phyloP scores from a whole-genome alignment of 2,329 filamentous ascomycete genomes.

The Ustulina deusta region DNA sequence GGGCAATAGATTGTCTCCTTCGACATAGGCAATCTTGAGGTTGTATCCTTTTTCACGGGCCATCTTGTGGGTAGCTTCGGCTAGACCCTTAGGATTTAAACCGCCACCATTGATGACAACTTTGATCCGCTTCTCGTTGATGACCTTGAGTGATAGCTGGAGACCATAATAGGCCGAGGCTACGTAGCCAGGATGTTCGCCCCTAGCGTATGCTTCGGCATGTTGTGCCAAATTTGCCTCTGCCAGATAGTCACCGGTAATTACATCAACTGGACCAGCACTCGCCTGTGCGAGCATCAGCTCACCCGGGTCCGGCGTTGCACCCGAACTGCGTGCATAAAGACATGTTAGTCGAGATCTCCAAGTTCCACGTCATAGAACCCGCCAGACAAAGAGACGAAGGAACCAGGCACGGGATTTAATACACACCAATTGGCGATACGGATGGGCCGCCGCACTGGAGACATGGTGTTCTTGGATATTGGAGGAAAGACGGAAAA shows the following conservation, averaged over 20 bases:
- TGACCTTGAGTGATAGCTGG: conserved; percentile 43
- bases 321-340: too few species aligned
- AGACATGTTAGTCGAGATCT: too few species aligned
- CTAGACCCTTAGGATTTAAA: conserved; percentile 63
- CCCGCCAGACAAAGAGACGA: too few species aligned
- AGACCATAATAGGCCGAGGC: conserved; percentile 53
- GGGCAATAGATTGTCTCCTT: conserved; percentile 52
- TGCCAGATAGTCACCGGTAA: conserved; percentile 57
- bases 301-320: conserved; percentile 41
- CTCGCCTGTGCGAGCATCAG: conserved; percentile 44
- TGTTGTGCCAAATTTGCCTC: conserved; percentile 64
- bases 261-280: conserved; percentile 56
- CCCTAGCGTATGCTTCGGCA: conserved; percentile 51
- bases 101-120: conserved; percentile 67
- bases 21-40: conserved; percentile 49
- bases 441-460: conserved; percentile 39
- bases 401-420: too few species aligned
- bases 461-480: conserved; percentile 20
- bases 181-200: conserved; percentile 52
- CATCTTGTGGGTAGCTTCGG: conserved; percentile 65
- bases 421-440: conserved; percentile 46
- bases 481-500: not conserved
- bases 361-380: too few species aligned
- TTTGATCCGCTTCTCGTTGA: conserved; percentile 59
- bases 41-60: conserved; percentile 34